phyloP scores from a whole-genome alignment of 1,284 basidiomycete genomes.

The Retiboletus flavoniger region DNA sequence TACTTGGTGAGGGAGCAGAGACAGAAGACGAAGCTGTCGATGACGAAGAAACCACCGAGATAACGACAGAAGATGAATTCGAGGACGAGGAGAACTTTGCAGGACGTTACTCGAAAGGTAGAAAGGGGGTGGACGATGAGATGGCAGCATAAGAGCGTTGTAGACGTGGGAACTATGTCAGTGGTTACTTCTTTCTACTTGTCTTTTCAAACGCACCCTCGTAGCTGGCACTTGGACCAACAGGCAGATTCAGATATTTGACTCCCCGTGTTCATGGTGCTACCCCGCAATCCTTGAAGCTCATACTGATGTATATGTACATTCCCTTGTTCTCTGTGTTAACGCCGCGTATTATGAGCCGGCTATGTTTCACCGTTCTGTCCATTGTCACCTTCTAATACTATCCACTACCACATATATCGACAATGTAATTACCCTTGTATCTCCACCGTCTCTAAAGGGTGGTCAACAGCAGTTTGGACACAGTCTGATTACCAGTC shows the following conservation, averaged over 20 bases:
- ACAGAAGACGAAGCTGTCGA: constrained; percentile 46
- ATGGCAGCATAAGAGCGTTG: constrained; percentile 32
- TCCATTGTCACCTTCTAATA: constrained; percentile 21
- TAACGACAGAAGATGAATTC: constrained; percentile 65
- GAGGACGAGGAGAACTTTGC: constrained; percentile 56
- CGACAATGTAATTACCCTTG: constrained; percentile 26
- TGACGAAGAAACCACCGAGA: constrained; percentile 47
- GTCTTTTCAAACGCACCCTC: constrained; percentile 1
- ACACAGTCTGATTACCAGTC: constrained; percentile 58
- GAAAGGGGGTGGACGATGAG: constrained; percentile 47
- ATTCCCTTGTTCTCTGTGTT: constrained; percentile 6
- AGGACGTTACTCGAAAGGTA: constrained; percentile 62
- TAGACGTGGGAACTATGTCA: constrained; percentile 10
- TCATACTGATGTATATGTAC: constrained; percentile 5
- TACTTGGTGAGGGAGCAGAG: constrained; percentile 39
- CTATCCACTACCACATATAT: constrained; percentile 30
- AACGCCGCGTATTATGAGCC: constrained; percentile 7
- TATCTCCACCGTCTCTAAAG: constrained; percentile 4
- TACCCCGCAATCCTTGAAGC: constrained; percentile 6
- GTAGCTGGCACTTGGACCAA: constrained; percentile 20
- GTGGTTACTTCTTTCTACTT: constrained; percentile 10
- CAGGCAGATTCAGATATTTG: constrained; percentile 18
- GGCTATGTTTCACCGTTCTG: constrained; percentile 8
- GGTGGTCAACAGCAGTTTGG: background rate
- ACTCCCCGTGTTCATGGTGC: constrained; percentile 5